Conservation (phyloP, 257 asterid genomes). For the Solanum sejunctum region DNA sequence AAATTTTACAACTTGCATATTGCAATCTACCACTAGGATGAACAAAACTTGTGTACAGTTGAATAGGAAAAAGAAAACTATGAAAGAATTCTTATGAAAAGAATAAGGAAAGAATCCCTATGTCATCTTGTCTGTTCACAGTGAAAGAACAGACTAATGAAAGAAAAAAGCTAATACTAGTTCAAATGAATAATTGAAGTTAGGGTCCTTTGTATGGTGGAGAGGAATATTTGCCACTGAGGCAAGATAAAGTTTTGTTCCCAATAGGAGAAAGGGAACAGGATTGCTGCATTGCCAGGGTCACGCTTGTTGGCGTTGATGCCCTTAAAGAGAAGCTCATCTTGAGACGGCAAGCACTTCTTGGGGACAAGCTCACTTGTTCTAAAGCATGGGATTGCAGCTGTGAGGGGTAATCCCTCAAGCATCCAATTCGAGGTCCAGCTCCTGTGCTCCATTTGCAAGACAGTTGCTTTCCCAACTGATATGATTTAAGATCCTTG, state of each 20-base stretch:
- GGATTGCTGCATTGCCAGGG: neutral
- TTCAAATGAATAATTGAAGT: neutral
- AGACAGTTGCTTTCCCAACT: conserved; percentile 59
- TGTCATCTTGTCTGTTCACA: conserved; percentile 36
- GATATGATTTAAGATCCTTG: conserved; percentile 49
- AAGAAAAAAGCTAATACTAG: conserved; percentile 11
- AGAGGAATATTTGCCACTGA: conserved; percentile 17
- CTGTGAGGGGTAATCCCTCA: conserved; percentile 72
- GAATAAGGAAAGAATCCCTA: conserved; percentile 23
- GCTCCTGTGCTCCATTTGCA: conserved; percentile 94
- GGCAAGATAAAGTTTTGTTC: conserved; percentile 19
- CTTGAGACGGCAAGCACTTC: conserved; percentile 28
- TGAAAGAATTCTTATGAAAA: conserved; percentile 14
- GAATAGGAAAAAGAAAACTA: neutral
- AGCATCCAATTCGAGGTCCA: conserved; percentile 76
- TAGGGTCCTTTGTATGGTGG: conserved; percentile 12
- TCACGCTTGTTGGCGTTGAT: conserved; percentile 29
- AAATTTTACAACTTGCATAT: conserved; percentile 23
- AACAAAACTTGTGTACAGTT: conserved; percentile 33
- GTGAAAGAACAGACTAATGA: conserved; percentile 19
- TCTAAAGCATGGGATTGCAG: conserved; percentile 67
- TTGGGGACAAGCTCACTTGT: conserved; percentile 61
- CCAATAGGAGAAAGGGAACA: conserved; percentile 6
- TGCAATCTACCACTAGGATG: conserved; percentile 12
- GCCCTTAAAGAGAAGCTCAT: conserved; percentile 21